These are phyloP conservation scores for Candida insectalens DNA, from an alignment of 805 yeast genomes.

Conservation along the genomic window DNA sequence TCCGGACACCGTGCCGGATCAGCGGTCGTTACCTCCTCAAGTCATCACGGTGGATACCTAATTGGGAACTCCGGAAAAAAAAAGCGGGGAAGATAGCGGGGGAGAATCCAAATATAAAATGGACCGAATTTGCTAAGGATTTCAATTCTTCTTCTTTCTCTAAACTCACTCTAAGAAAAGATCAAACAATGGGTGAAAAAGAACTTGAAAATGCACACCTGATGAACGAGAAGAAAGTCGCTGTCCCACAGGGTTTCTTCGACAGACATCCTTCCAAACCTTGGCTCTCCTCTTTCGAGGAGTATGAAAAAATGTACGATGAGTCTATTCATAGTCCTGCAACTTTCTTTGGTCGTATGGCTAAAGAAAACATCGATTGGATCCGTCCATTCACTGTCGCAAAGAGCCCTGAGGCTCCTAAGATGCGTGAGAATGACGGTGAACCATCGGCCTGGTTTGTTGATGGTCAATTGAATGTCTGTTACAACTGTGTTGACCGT, in stretches of 20 bases:
- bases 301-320: conserved; percentile 39
- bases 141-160: too few relatives aligned
- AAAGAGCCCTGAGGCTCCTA: conserved; percentile 30
- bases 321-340: conserved; percentile 49
- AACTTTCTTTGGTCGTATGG: conserved; percentile 45
- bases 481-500: conserved; percentile 75
- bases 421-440: conserved; percentile 38
- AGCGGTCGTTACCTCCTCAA: too few relatives aligned
- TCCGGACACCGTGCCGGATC: too few relatives aligned
- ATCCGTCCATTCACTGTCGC: conserved; percentile 37
- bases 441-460: conserved; percentile 64
- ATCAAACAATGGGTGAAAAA: conserved; percentile 13
- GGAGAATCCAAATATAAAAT: too few relatives aligned
- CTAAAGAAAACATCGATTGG: conserved; percentile 42
- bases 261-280: conserved; percentile 36
- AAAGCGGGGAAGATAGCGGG: too few relatives aligned
- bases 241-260: conserved; percentile 26
- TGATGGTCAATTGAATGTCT: conserved; percentile 72
- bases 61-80: too few relatives aligned
- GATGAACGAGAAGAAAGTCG: conserved; percentile 19
- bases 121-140: too few relatives aligned
- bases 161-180: too few relatives aligned
- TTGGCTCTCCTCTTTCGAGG: conserved; percentile 36
- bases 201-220: conserved; percentile 25
- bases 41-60: too few relatives aligned